phyloP scores from a whole-genome alignment of 768 basidiomycete species.

The Lyophyllum atratum region DNA sequence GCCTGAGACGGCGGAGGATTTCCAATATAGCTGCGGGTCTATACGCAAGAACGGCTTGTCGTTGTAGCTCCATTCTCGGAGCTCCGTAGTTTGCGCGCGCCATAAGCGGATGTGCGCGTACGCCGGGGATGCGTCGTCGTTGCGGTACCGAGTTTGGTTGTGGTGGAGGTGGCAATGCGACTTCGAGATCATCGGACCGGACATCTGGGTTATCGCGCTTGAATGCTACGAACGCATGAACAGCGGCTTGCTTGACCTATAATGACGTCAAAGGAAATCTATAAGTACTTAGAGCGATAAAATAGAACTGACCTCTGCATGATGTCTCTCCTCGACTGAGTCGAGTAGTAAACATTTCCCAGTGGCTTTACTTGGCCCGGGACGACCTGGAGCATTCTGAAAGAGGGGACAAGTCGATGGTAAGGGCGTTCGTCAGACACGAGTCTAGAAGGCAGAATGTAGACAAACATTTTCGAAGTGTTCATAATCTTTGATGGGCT shows the following conservation, averaged over 20 bases:
- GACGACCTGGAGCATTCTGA: not conserved
- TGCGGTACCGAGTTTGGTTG: not conserved
- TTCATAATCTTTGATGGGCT: conserved; percentile 62
- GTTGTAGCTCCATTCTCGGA: too few species aligned
- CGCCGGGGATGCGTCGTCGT: not conserved
- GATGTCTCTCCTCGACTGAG: conserved; percentile 4
- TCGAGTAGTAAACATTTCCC: conserved; percentile 13
- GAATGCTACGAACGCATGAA: conserved; percentile 52
- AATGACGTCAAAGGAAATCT: not conserved
- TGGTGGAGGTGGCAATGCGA: conserved; percentile 47
- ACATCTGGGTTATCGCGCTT: conserved; percentile 54
- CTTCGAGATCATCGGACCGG: conserved; percentile 45
- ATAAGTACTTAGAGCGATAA: not conserved
- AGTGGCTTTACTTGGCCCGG: not conserved
- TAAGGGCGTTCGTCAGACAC: not conserved
- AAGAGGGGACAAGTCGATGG: not conserved
- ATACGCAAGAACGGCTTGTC: too few species aligned
- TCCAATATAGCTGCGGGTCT: too few species aligned
- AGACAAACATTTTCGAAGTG: conserved; percentile 45
- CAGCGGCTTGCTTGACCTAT: conserved; percentile 59
- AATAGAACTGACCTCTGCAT: conserved; percentile 4
- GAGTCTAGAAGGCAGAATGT: not conserved
- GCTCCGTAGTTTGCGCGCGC: too few species aligned
- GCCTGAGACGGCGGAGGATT: too few species aligned
- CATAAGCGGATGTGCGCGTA: too few species aligned